Evolutionary conservation across 192 early-diverging fungal genomes (phyloP).

Genomic region (Rhizoclosmatium globosum): DNA sequence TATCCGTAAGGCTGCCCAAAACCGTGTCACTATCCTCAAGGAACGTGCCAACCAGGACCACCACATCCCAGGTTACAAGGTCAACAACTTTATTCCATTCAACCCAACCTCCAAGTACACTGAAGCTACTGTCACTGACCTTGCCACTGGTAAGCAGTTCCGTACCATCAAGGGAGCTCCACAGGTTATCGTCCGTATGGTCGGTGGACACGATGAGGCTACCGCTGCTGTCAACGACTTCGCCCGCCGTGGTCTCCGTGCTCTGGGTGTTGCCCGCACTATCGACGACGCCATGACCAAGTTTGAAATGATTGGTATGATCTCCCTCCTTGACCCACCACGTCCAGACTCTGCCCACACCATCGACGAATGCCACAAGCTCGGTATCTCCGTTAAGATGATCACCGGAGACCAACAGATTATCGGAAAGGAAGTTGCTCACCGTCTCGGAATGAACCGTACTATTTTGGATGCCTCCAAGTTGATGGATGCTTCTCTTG

Average conservation of each 20-base stretch:
- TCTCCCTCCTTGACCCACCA: constrained; percentile 91
- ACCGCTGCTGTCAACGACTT: constrained; percentile 82
- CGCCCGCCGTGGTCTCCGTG: constrained; percentile 87
- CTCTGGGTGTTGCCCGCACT: constrained; percentile 88
- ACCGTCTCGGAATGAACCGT: constrained; percentile 90
- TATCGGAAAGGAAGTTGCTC: constrained; percentile 90
- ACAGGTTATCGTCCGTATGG: constrained; percentile 84
- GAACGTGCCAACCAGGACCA: constrained; percentile 63
- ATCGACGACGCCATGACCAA: constrained; percentile 69
- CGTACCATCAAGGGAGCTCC: constrained; percentile 93
- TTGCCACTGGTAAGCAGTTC: constrained; percentile 76
- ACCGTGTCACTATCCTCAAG: constrained; percentile 73
- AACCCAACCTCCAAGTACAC: constrained; percentile 92
- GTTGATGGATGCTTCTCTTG: constrained; percentile 77
- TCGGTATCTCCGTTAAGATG: constrained; percentile 91
- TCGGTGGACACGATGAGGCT: constrained; percentile 75
- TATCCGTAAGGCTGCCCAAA: constrained; percentile 83
- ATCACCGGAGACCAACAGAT: constrained; percentile 92
- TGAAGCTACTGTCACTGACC: constrained; percentile 81
- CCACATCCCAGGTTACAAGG: constrained; percentile 85
- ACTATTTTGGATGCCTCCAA: constrained; percentile 89
- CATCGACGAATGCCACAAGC: constrained; percentile 81
- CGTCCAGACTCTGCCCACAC: constrained; percentile 93
- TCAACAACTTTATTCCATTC: constrained; percentile 88
- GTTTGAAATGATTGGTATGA: constrained; percentile 90